Evolutionary conservation across 495 filamentous ascomycete genomes (phyloP).

Genomic region (Hyaloscypha hepaticicola): DNA sequence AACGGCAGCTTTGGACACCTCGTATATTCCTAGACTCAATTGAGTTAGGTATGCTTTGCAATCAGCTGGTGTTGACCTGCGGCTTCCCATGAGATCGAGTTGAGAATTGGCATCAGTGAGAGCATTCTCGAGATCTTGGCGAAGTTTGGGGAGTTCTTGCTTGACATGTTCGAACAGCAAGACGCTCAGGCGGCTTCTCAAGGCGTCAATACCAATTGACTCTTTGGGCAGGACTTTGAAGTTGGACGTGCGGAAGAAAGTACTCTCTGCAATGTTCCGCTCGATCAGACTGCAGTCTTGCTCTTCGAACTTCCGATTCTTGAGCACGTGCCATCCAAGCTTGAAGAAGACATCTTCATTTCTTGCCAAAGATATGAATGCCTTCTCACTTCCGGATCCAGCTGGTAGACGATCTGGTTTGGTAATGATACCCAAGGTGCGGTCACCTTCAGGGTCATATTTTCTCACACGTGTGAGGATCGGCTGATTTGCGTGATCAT

Average conservation of each 20-base stretch:
- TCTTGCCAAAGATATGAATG: slow-evolving; percentile 52
- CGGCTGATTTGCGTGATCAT: slow-evolving; percentile 48
- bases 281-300: slow-evolving; percentile 37
- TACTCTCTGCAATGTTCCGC: slow-evolving; percentile 40
- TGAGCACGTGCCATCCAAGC: slow-evolving; percentile 70
- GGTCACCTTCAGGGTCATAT: slow-evolving; percentile 44
- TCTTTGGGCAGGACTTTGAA: slow-evolving; percentile 31
- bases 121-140: slow-evolving; percentile 21
- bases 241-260: slow-evolving; percentile 41
- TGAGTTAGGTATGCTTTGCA: slow-evolving; percentile 34
- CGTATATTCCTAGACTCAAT: slow-evolving; percentile 32
- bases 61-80: slow-evolving; percentile 14
- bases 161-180: slow-evolving; percentile 44
- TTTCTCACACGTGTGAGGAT: slow-evolving; percentile 43
- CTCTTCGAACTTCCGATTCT: slow-evolving; percentile 54
- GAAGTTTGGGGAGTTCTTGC: slow-evolving; percentile 38
- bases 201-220: slow-evolving; percentile 38
- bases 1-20: slow-evolving; percentile 36
- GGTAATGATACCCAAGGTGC: slow-evolving; percentile 61
- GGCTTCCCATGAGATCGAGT: slow-evolving; percentile 16
- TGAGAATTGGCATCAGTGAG: slow-evolving; percentile 3
- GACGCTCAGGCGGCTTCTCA: slow-evolving; percentile 42
- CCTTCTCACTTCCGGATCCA: slow-evolving; percentile 47
- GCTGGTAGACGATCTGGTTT: slow-evolving; percentile 53
- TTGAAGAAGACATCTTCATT: slow-evolving; percentile 62